Conservation (phyloP, 2,329 filamentous ascomycete genomes). For the Talaromyces pinophilus region DNA sequence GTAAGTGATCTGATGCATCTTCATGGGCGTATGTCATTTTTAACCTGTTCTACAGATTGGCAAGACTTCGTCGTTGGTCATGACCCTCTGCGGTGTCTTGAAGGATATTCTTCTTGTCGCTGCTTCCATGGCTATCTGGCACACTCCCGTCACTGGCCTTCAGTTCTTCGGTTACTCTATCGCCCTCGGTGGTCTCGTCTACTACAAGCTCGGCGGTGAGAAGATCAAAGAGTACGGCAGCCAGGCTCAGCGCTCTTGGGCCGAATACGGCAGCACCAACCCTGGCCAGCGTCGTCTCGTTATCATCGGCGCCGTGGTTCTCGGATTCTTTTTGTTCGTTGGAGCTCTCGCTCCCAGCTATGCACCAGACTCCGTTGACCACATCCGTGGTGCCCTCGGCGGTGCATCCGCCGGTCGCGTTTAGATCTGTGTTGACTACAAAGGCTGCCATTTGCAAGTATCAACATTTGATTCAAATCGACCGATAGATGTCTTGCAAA, state of each 20-base stretch:
- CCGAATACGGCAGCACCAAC: conserved; percentile 76
- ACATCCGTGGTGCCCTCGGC: conserved; percentile 41
- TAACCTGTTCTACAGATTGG: conserved; percentile 63
- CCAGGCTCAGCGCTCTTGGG: conserved; percentile 75
- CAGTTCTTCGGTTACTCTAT: conserved; percentile 78
- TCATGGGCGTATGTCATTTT: neutral
- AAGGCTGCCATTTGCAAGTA: too few relatives aligned
- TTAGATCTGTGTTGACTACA: conserved; percentile 26
- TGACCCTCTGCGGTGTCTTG: conserved; percentile 81
- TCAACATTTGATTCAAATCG: neutral
- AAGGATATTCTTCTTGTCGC: conserved; percentile 84
- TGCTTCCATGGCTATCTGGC: conserved; percentile 75
- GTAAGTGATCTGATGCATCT: conserved; percentile 54
- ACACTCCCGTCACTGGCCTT: conserved; percentile 67
- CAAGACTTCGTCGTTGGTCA: conserved; percentile 81
- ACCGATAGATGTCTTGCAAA: neutral
- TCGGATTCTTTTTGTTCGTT: conserved; percentile 71
- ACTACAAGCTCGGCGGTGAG: conserved; percentile 72
- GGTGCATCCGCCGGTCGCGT: conserved; percentile 37
- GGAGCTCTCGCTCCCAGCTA: conserved; percentile 60
- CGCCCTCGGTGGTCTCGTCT: conserved; percentile 65
- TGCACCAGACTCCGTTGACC: conserved; percentile 38
- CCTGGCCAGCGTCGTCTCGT: conserved; percentile 77
- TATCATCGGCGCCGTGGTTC: conserved; percentile 64
- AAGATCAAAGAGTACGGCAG: conserved; percentile 77